phyloP scores from a whole-genome alignment of 768 basidiomycete species.

The Pisolithus albus region DNA sequence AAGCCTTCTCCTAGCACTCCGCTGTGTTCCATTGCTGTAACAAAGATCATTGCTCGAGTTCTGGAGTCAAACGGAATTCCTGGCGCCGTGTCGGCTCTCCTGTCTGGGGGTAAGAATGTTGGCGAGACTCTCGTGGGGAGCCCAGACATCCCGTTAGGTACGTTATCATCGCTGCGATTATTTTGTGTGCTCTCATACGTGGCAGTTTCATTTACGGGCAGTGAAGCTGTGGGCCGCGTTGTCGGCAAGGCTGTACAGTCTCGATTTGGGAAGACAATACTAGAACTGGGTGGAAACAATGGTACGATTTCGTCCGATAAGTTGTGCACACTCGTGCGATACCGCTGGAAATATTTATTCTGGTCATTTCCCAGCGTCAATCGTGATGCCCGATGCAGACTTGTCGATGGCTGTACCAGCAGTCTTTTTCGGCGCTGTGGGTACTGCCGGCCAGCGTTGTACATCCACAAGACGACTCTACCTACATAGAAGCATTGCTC shows the following conservation, averaged over 20 bases:
- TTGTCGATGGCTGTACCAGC: slow-evolving; percentile 82
- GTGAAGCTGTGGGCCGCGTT: slow-evolving; percentile 76
- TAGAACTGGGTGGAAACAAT: slow-evolving; percentile 95
- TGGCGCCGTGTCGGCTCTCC: slow-evolving; percentile 75
- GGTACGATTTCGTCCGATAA: slow-evolving; percentile 39
- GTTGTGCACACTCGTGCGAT: slow-evolving; percentile 9
- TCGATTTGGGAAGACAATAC: slow-evolving; percentile 82
- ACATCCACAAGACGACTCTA: slow-evolving; percentile 90
- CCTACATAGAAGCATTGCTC: slow-evolving; percentile 75
- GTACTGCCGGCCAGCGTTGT: slow-evolving; percentile 71
- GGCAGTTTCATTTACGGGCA: slow-evolving; percentile 91
- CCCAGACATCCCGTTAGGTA: slow-evolving; percentile 72
- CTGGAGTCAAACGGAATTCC: slow-evolving; percentile 79
- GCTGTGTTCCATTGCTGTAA: slow-evolving; percentile 85
- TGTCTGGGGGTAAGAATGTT: slow-evolving; percentile 75
- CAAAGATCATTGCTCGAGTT: slow-evolving; percentile 73
- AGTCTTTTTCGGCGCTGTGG: slow-evolving; percentile 91
- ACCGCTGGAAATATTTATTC: slow-evolving; percentile 11
- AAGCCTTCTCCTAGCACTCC: slow-evolving; percentile 90
- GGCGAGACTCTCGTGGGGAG: slow-evolving; percentile 77
- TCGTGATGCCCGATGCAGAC: slow-evolving; percentile 93
- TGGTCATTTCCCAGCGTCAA: slow-evolving; percentile 52
- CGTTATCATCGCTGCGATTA: slow-evolving; percentile 2
- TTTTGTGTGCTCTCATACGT: slow-evolving; percentile 3
- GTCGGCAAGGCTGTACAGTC: slow-evolving; percentile 87